phyloP scores from a whole-genome alignment of 805 yeast species.

The Komagataella ulmi region DNA sequence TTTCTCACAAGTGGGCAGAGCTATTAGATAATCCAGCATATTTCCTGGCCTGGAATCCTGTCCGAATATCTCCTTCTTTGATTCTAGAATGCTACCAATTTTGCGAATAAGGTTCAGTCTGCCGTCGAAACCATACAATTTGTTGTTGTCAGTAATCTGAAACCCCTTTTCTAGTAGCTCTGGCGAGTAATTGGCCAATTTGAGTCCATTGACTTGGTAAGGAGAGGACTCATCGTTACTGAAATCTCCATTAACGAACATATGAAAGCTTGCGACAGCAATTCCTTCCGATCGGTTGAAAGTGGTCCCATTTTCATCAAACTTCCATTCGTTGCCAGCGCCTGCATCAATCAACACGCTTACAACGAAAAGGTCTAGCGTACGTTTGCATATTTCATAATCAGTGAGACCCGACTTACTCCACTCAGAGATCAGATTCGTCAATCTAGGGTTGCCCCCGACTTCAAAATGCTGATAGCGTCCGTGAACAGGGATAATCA shows the following conservation, averaged over 20 bases:
- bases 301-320: conserved; percentile 22
- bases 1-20: conserved; percentile 7
- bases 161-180: conserved; percentile 25
- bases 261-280: conserved; percentile 44
- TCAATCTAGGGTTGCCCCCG: conserved; percentile 31
- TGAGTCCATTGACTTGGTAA: conserved; percentile 29
- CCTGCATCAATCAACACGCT: conserved; percentile 59
- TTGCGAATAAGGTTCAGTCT: conserved; percentile 30
- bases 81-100: conserved; percentile 31
- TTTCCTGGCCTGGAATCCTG: conserved; percentile 28
- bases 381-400: conserved; percentile 34
- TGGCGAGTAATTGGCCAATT: conserved; percentile 20
- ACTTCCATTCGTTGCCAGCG: conserved; percentile 49
- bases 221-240: conserved; percentile 18
- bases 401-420: conserved; percentile 7
- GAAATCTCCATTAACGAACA: conserved; percentile 37
- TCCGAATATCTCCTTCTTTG: conserved; percentile 27
- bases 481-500: conserved; percentile 49
- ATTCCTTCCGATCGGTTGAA: conserved; percentile 45
- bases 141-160: conserved; percentile 34
- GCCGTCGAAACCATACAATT: conserved; percentile 42
- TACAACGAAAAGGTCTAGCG: conserved; percentile 44
- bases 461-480: conserved; percentile 55
- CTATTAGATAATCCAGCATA: conserved; percentile 33
- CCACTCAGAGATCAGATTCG: conserved; percentile 26